phyloP scores from a whole-genome alignment of 2,329 filamentous ascomycete genomes.

The Monascus ruber region DNA sequence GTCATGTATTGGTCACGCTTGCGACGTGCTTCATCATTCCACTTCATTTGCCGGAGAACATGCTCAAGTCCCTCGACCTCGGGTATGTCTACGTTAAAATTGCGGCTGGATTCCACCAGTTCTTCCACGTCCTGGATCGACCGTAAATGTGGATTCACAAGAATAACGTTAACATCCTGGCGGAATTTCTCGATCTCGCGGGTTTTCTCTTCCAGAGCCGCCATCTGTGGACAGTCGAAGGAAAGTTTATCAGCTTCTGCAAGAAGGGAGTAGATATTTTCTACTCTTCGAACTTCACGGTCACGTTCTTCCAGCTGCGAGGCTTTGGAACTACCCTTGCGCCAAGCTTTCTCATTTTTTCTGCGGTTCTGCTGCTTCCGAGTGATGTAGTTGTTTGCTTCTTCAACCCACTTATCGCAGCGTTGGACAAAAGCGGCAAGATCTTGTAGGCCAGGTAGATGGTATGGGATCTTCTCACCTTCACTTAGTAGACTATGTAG shows the following conservation, averaged over 20 bases:
- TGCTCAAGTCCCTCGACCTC: constrained; percentile 75
- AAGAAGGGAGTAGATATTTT: constrained; percentile 77
- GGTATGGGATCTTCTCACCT: constrained; percentile 91
- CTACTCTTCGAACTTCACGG: constrained; percentile 74
- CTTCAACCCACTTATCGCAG: constrained; percentile 96
- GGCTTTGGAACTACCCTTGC: constrained; percentile 58
- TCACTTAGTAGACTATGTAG: constrained; percentile 76
- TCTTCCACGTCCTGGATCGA: constrained; percentile 72
- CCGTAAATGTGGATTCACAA: constrained; percentile 54
- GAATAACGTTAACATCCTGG: constrained; percentile 56
- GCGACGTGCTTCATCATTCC: constrained; percentile 68
- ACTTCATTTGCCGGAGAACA: constrained; percentile 73
- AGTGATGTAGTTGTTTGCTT: constrained; percentile 90
- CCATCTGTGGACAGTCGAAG: constrained; percentile 88
- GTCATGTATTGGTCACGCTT: constrained; percentile 56
- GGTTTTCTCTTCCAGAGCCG: constrained; percentile 71
- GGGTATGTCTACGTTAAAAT: constrained; percentile 82
- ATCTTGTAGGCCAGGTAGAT: constrained; percentile 68
- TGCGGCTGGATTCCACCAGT: constrained; percentile 75
- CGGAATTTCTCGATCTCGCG: constrained; percentile 79
- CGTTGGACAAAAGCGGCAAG: constrained; percentile 85
- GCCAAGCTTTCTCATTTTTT: constrained; percentile 84
- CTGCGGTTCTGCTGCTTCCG: constrained; percentile 95
- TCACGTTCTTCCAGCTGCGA: constrained; percentile 75
- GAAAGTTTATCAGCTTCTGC: constrained; percentile 73